Conservation (phyloP, 202 grass and related monocot genomes). For the Eragrostis tef region DNA sequence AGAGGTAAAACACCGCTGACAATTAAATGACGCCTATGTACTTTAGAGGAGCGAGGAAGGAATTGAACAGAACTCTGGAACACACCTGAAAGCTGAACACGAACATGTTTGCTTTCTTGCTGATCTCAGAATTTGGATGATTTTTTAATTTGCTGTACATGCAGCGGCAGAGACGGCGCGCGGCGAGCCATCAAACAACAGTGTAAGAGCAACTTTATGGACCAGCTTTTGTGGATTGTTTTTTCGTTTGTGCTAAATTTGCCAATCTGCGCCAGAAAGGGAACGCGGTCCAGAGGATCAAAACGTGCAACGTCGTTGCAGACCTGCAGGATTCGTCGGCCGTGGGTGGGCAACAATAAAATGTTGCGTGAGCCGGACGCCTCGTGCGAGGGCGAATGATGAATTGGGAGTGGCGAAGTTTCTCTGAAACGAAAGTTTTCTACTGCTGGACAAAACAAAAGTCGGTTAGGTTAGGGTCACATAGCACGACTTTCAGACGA, state of each 20-base stretch:
- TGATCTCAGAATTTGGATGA: slow-evolving; percentile 72
- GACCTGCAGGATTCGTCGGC: no score
- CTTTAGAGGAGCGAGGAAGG: background rate
- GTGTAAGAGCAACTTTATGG: background rate
- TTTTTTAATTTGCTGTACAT: slow-evolving; percentile 88
- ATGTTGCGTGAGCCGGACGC: background rate
- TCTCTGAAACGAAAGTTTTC: no score
- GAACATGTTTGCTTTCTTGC: slow-evolving; percentile 80
- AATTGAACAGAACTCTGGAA: background rate
- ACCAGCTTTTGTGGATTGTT: background rate
- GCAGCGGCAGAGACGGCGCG: background rate
- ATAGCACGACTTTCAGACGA: no score
- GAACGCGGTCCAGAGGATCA: background rate
- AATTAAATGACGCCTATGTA: background rate
- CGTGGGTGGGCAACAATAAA: background rate
- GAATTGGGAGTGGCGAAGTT: background rate
- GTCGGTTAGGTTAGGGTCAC: no score
- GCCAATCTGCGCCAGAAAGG: background rate
- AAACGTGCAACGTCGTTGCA: background rate
- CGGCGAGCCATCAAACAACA: background rate
- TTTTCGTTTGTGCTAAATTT: no score
- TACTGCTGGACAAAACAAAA: no score
- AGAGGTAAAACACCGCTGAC: background rate
- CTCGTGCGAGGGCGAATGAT: background rate
- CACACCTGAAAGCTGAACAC: slow-evolving; percentile 81